Percentiles rank a stretch among this genome's conserved stretches.
These are phyloP conservation scores for Leccinum pachyderme DNA, from an alignment of 1,284 basidiomycete species.

Conservation along the genomic window DNA sequence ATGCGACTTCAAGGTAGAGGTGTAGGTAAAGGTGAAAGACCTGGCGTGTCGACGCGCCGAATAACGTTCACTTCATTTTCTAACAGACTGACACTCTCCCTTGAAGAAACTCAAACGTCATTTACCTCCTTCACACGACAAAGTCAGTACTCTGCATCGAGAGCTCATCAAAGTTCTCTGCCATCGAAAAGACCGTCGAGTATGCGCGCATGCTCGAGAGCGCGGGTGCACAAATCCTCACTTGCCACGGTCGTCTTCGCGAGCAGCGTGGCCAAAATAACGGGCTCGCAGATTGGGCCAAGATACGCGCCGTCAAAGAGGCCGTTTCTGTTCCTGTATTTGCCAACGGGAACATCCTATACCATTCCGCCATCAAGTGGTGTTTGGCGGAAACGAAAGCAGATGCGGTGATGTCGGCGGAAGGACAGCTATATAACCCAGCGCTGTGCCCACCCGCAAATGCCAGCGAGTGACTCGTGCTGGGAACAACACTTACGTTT, in stretches of 20 bases:
- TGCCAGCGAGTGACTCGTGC: background rate
- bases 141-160: conserved; percentile 82
- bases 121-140: background rate
- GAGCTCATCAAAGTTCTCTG: conserved; percentile 92
- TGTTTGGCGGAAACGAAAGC: conserved; percentile 83
- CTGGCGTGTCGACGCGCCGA: too few species aligned
- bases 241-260: conserved; percentile 88
- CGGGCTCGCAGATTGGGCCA: conserved; percentile 81
- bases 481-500: conserved; percentile 7
- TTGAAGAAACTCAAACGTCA: too few species aligned
- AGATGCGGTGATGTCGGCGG: conserved; percentile 94
- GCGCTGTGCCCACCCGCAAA: conserved; percentile 59
- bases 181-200: conserved; percentile 82
- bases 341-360: conserved; percentile 97
- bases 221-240: conserved; percentile 93
- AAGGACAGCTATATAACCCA: conserved; percentile 94
- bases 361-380: conserved; percentile 72
- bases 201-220: conserved; percentile 95
- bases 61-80: too few species aligned
- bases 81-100: too few species aligned
- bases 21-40: too few species aligned
- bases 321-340: conserved; percentile 92
- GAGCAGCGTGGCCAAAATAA: conserved; percentile 88
- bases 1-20: too few species aligned
- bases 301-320: conserved; percentile 84